These are phyloP conservation scores for Halenospora varia DNA, from an alignment of 495 filamentous ascomycete species.

Conservation along the genomic window DNA sequence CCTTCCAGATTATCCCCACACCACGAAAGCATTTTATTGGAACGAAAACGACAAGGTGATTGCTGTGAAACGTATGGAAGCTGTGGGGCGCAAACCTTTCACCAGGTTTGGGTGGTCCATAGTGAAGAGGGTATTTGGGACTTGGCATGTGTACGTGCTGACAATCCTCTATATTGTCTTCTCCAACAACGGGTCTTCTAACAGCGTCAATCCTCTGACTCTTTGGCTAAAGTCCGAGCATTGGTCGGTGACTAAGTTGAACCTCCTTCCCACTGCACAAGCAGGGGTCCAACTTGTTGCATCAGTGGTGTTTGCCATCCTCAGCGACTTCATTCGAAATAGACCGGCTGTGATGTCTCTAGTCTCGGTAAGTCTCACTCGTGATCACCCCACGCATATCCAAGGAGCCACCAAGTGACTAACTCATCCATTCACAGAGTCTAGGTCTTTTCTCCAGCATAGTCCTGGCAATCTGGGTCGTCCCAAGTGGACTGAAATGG, in stretches of 20 bases:
- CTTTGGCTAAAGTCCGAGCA: too few relatives aligned
- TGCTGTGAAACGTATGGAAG: neutral
- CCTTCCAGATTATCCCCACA: conserved; percentile 46
- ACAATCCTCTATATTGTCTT: neutral
- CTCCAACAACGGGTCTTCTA: neutral
- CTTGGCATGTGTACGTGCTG: neutral
- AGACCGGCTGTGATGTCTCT: too few relatives aligned
- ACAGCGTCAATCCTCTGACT: too few relatives aligned
- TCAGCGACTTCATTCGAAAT: too few relatives aligned
- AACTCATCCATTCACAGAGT: too few relatives aligned
- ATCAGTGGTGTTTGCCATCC: too few relatives aligned
- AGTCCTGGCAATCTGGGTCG: neutral
- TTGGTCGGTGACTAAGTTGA: too few relatives aligned
- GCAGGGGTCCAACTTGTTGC: too few relatives aligned
- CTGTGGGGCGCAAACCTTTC: neutral
- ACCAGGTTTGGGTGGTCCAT: neutral
- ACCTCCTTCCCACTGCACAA: too few relatives aligned
- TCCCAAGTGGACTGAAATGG: neutral
- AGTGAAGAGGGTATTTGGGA: neutral
- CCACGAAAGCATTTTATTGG: conserved; percentile 18
- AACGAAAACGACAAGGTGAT: neutral
- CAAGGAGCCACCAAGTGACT: too few relatives aligned
- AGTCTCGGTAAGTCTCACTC: too few relatives aligned
- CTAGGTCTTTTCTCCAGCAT: neutral
- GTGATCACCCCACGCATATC: too few relatives aligned